These are phyloP conservation scores for Cordyceps militaris DNA, from an alignment of 2,329 filamentous ascomycete genomes.

Conservation along the genomic window DNA sequence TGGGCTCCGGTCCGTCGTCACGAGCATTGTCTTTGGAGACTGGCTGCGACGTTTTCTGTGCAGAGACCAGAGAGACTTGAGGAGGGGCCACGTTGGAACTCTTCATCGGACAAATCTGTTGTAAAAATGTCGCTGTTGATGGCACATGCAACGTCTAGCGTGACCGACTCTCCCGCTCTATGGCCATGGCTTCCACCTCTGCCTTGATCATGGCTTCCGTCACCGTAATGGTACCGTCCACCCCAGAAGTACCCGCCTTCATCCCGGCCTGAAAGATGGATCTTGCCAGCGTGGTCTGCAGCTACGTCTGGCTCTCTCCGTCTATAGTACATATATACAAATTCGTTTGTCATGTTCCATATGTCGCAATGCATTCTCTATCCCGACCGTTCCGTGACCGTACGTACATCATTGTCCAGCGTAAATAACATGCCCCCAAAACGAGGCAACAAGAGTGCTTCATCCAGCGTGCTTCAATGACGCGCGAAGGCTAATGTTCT, in stretches of 20 bases:
- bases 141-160: background rate
- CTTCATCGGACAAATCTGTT: constrained; percentile 13
- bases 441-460: background rate
- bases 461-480: constrained; percentile 40
- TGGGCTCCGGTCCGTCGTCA: background rate
- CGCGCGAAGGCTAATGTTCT: constrained; percentile 64
- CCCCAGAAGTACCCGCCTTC: constrained; percentile 19
- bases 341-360: background rate
- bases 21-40: background rate
- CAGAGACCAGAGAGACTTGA: constrained; percentile 1
- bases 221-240: constrained; percentile 13
- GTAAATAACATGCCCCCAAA: constrained; percentile 14
- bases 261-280: constrained; percentile 36
- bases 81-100: constrained; percentile 15
- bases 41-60: background rate
- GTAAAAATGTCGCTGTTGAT: constrained; percentile 6
- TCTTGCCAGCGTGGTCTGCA: constrained; percentile 34
- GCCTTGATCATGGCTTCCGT: constrained; percentile 14
- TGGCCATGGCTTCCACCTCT: constrained; percentile 20
- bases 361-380: background rate
- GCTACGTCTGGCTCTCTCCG: background rate
- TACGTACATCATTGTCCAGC: constrained; percentile 14
- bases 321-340: constrained; percentile 10
- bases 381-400: background rate
- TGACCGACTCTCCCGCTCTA: constrained; percentile 14